A percentile compares a stretch with the other conserved stretches of the same genome.
These are phyloP conservation scores for Bimuria novae-zelandiae DNA, from an alignment of 2,329 filamentous ascomycete species.

Conservation along the genomic window DNA sequence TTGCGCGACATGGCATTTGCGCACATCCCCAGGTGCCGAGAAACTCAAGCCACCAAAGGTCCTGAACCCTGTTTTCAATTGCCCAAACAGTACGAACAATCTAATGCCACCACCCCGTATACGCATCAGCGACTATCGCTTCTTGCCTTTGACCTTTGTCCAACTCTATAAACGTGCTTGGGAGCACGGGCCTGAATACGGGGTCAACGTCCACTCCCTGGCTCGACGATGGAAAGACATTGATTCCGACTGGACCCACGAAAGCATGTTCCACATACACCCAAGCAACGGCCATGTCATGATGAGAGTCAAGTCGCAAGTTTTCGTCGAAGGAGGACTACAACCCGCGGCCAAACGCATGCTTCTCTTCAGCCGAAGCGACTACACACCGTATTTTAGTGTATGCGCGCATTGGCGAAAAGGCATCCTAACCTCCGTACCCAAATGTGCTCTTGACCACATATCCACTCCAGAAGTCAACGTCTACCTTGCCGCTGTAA, in stretches of 20 bases:
- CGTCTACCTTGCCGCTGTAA: constrained; percentile 36
- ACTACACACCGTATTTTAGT: constrained; percentile 67
- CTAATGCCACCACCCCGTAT: constrained; percentile 59
- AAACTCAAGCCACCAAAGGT: constrained; percentile 58
- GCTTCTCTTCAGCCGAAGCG: constrained; percentile 62
- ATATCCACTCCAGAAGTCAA: constrained; percentile 54
- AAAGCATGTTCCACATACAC: constrained; percentile 57
- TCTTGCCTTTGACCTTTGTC: constrained; percentile 62
- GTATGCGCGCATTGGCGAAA: constrained; percentile 67
- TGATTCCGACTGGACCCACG: constrained; percentile 58
- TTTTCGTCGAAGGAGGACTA: constrained; percentile 56
- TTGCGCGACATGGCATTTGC: constrained; percentile 60
- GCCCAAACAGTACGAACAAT: constrained; percentile 58
- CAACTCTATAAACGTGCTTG: constrained; percentile 60
- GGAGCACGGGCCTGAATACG: constrained; percentile 51
- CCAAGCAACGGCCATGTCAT: constrained; percentile 57
- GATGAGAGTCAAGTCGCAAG: constrained; percentile 61
- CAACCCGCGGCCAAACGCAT: constrained; percentile 58
- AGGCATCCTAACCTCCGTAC: constrained; percentile 62
- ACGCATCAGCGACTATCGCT: constrained; percentile 54
- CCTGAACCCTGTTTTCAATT: constrained; percentile 61
- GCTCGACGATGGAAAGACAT: constrained; percentile 60
- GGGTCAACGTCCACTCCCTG: constrained; percentile 44
- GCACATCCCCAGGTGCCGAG: constrained; percentile 59
- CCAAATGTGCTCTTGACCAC: constrained; percentile 65